Conservation (phyloP, 306 rosid species). For the Quercus suber region DNA sequence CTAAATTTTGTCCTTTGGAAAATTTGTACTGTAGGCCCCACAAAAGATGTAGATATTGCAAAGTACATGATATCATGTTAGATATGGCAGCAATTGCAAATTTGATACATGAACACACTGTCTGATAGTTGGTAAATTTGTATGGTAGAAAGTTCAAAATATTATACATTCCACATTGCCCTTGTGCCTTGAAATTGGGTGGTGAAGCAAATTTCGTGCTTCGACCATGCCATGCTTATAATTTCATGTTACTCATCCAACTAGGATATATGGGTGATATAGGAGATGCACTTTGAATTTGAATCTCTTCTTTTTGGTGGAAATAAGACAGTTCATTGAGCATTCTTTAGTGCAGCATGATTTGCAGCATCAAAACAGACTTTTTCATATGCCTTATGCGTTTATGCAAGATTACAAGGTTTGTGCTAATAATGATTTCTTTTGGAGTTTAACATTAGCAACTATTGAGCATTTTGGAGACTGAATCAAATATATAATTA, state of each 20-base stretch:
- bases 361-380: no score
- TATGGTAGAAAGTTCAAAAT: background rate
- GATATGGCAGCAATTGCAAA: background rate
- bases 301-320: no score
- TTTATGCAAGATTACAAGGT: conserved; percentile 99
- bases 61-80: background rate
- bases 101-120: background rate
- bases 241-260: background rate
- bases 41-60: background rate
- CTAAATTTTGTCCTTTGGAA: background rate
- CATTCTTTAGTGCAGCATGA: no score
- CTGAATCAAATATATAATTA: conserved; percentile 3
- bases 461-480: background rate
- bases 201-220: background rate
- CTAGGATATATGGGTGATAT: background rate
- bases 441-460: background rate
- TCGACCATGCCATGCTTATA: background rate
- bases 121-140: background rate
- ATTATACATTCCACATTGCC: background rate
- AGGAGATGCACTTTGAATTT: no score
- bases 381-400: conserved; percentile 56
- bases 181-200: background rate
- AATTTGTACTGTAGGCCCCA: background rate
- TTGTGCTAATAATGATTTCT: conserved; percentile 8
- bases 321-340: no score